Base-by-base conservation (phyloP, 352 stramenopile genomes). In the Phytopythium sindhum region DNA sequence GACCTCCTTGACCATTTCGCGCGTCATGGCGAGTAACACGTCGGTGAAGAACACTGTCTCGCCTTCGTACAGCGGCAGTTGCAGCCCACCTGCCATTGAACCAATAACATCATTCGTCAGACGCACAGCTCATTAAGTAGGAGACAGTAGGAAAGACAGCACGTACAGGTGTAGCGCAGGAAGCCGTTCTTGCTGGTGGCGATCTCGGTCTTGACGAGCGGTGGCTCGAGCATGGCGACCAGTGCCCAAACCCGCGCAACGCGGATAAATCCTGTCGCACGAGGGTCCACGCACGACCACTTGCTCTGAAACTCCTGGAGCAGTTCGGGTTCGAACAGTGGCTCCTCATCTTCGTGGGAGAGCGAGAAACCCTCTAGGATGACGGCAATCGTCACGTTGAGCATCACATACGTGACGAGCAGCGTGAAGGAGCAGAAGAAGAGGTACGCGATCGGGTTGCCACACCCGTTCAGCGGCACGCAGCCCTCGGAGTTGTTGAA, bases 301-400 rank as follows among this genome's bases (percentile, higher is more conserved):
- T 93, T 90, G 31, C 67, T 80, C 51, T 91, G 79, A 67, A 98
- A 98, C 51, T 95, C 80, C 28, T 94, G 80, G 10, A 98, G 73
- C 61, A 98, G 76, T 31, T 95, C 80, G 0, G 80, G 84, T 33
- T 95, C 87, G 68, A 98, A 87, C 31, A 92, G 79, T 4, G 91
- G 84, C 31, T 98, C 92, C 47, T 96, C 88, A 41, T 97, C 90
- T 64, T 91, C 78, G 9, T 91, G 82, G 1, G 80, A 91, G 41
- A 80, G 70, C 19, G 80, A 93, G 75, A 98, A 98, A 50, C 88
- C 88, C 56, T 98, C 90, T 14, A 98, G 82, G 57, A 98, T 96
- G 31, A 98, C 88, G 31, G 89, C 93, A 31, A 98, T 97, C 51
- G 96, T 98, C 54, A 98, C 74, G 63, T 98, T 98, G 26, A 98